A percentile compares a stretch with the other conserved stretches of the same genome.
Conservation (phyloP, 2,329 filamentous ascomycete genomes). For the Alternaria burnsii region DNA sequence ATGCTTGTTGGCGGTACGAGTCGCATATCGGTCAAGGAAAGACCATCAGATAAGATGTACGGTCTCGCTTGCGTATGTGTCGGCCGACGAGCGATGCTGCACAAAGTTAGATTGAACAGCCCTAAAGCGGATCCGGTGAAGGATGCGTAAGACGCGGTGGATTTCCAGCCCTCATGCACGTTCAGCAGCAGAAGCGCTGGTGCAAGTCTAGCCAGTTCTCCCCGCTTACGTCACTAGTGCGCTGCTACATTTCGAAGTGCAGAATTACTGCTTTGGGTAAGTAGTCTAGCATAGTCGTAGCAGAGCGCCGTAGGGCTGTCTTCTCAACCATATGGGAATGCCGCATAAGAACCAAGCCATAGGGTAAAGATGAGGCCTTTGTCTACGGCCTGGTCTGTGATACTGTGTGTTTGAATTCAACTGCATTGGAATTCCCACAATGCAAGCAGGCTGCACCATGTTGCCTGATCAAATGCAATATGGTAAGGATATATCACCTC, state of each 20-base stretch:
- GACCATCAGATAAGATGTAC: constrained; percentile 17
- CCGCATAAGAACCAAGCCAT: not conserved
- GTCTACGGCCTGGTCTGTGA: not conserved
- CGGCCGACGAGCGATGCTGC: constrained; percentile 14
- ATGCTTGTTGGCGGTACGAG: constrained; percentile 9
- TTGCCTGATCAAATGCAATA: not conserved
- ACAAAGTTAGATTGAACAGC: constrained; percentile 11
- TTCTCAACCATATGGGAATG: constrained; percentile 2
- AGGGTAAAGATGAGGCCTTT: not conserved
- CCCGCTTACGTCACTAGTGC: constrained; percentile 7
- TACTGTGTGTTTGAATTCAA: not conserved
- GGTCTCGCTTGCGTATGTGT: constrained; percentile 28
- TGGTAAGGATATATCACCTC: not conserved
- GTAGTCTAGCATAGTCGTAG: constrained; percentile 11
- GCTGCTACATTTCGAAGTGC: not conserved
- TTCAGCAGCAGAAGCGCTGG: not conserved
- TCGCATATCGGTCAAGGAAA: constrained; percentile 5
- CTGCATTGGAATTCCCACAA: not conserved
- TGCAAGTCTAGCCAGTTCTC: not conserved
- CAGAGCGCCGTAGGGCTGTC: constrained; percentile 1
- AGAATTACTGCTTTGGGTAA: constrained; percentile 13
- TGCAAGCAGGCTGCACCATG: not conserved
- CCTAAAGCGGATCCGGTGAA: constrained; percentile 12
- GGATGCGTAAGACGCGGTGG: constrained; percentile 4
- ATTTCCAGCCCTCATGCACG: constrained; percentile 1